A percentile compares a stretch with the other conserved stretches of the same genome.
Evolutionary conservation across 2,329 filamentous ascomycete species (phyloP).

Genomic region (Aspergillus viridinutans): DNA sequence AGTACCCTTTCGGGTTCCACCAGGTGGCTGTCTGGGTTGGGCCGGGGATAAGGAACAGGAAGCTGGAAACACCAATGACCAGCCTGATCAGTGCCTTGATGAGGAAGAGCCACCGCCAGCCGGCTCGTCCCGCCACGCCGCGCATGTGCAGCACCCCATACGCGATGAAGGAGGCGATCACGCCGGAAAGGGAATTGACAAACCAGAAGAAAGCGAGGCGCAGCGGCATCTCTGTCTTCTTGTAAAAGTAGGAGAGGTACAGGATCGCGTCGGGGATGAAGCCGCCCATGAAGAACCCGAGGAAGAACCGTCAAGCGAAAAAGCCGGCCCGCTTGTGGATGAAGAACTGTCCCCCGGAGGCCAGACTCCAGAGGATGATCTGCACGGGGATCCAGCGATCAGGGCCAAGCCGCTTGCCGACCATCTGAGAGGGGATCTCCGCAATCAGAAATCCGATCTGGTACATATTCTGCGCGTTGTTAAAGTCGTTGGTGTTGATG

Average conservation of each 20-base stretch:
- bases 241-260: constrained; percentile 40
- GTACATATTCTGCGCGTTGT: constrained; percentile 28
- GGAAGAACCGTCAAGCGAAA: constrained; percentile 41
- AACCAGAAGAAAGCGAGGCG: constrained; percentile 38
- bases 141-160: constrained; percentile 38
- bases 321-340: constrained; percentile 32
- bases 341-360: constrained; percentile 23
- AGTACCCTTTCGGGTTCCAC: constrained; percentile 59
- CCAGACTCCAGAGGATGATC: constrained; percentile 27
- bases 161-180: constrained; percentile 32
- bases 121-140: constrained; percentile 36
- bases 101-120: constrained; percentile 44
- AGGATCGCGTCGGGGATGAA: constrained; percentile 46
- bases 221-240: constrained; percentile 29
- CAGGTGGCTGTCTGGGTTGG: constrained; percentile 49
- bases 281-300: constrained; percentile 49
- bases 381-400: constrained; percentile 28
- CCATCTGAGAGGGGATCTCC: constrained; percentile 29
- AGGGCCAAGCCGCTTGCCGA: constrained; percentile 26
- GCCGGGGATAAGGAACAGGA: constrained; percentile 38
- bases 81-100: constrained; percentile 44
- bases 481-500: constrained; percentile 30
- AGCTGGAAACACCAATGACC: constrained; percentile 41
- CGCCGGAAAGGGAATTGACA: constrained; percentile 27
- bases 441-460: constrained; percentile 25